Percentiles rank a stretch among this genome's conserved stretches.
Conservation (phyloP, 2,329 filamentous ascomycete species). For the Xylariaceae sp. region DNA sequence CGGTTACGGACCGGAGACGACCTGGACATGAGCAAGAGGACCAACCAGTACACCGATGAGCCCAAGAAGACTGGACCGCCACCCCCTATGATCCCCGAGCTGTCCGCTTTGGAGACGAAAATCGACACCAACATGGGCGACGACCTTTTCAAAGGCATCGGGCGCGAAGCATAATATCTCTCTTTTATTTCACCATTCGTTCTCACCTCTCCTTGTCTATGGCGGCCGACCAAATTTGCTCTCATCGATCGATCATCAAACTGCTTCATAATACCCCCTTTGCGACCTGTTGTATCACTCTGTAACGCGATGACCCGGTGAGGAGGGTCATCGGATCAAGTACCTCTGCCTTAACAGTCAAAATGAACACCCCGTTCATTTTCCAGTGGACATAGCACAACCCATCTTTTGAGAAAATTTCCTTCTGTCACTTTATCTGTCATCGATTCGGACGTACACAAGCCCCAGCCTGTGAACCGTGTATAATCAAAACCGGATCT, state of each 20-base stretch:
- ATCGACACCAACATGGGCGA: constrained; percentile 44
- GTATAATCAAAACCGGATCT: no score
- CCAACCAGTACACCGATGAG: constrained; percentile 42
- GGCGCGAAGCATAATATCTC: constrained; percentile 10
- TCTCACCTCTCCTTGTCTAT: not conserved
- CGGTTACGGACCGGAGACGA: constrained; percentile 42
- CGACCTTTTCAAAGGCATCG: constrained; percentile 57
- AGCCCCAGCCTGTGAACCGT: no score
- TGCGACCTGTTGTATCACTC: constrained; percentile 24
- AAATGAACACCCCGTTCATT: no score
- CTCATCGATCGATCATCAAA: constrained; percentile 4
- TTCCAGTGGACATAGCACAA: no score
- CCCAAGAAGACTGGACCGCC: constrained; percentile 46
- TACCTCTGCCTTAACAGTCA: no score
- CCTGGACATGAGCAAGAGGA: constrained; percentile 35
- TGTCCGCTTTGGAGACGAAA: constrained; percentile 49
- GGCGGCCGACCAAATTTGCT: not conserved
- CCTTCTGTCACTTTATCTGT: no score
- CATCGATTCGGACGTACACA: no score
- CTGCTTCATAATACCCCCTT: constrained; percentile 16
- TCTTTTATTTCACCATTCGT: constrained; percentile 4
- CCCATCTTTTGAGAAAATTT: no score
- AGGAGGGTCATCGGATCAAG: no score
- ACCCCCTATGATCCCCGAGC: constrained; percentile 59
- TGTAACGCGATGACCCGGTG: no score